These are phyloP conservation scores for Plasmodium gallinaceum DNA, from an alignment of 169 alveolate species.

Conservation along the genomic window DNA sequence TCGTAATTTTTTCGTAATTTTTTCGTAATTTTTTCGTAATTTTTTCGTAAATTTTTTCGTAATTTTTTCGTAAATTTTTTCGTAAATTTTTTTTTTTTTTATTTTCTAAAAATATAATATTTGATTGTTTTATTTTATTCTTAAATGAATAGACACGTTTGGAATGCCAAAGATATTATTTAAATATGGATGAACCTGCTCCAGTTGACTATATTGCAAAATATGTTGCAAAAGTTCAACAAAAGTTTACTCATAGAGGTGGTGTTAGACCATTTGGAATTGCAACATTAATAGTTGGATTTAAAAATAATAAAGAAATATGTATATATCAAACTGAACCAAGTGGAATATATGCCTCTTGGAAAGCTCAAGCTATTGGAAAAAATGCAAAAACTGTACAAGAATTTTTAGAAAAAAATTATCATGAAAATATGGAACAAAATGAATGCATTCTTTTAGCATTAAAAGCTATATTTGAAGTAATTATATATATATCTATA, in stretches of 20 bases:
- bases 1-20: too few relatives aligned
- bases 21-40: too few relatives aligned
- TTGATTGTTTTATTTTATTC: neutral
- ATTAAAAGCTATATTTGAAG: constrained; percentile 95
- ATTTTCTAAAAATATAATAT: constrained; percentile 9
- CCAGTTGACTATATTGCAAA: constrained; percentile 96
- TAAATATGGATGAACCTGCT: constrained; percentile 96
- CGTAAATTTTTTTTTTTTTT: constrained; percentile 10
- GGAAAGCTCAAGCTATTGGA: constrained; percentile 99
- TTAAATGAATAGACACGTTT: constrained; percentile 89
- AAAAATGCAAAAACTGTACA: constrained; percentile 95
- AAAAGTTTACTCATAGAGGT: constrained; percentile 96
- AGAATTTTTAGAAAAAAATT: constrained; percentile 96
- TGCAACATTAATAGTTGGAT: constrained; percentile 96
- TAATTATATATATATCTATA: constrained; percentile 10
- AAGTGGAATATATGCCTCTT: constrained; percentile 96
- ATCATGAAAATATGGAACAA: constrained; percentile 90
- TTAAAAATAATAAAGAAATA: constrained; percentile 91
- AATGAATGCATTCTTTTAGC: constrained; percentile 94
- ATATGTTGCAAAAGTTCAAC: constrained; percentile 95
- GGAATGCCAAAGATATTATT: constrained; percentile 97
- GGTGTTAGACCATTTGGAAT: constrained; percentile 99
- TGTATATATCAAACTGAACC: constrained; percentile 98
- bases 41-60: neutral
- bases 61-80: neutral